Base-by-base conservation (phyloP, 805 yeast species). In the Vanderwaltozyma tropicalis region DNA sequence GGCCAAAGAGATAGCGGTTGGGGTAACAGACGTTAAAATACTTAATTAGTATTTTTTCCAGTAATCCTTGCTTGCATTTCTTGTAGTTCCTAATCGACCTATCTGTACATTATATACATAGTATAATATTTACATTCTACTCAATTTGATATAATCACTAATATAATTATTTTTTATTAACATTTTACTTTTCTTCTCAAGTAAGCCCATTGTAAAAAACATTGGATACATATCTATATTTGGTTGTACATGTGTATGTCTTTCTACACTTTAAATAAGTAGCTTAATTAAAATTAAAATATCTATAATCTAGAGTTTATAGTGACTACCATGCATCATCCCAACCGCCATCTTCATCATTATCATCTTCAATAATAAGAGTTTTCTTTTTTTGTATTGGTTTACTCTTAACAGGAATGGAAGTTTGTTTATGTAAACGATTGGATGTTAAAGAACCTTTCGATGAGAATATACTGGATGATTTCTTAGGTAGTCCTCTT, bases 1-100 rank as follows among this genome's bases (percentile, higher is more conserved):
- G 41, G 49, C 40, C 44, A 60, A 32, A 51, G 54, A 44, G 68
- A 67, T 31, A 46, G 62, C 48, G 67, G 66, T 49, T 46, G 57
- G 48, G 55, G 51, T 58, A 55, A 50, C 44, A 41, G 44, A 37
- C 32, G 34, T 30, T 37, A 32, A 11, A 24, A 24, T 21, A 10
- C 24, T 21, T 7, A 21, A 21, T 21, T 21, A 21, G 24, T 10
- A 7, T 21, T n/a, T n/a, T n/a, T n/a, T n/a, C n/a, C n/a, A n/a
- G n/a, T n/a, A n/a, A n/a, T n/a, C n/a, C n/a, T n/a, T n/a, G n/a
- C n/a, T n/a, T n/a, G n/a, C n/a, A n/a, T n/a, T n/a, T n/a, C n/a
- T n/a, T n/a, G n/a, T n/a, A n/a, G n/a, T n/a, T n/a, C n/a, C n/a
- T n/a, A n/a, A n/a, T n/a, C n/a, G n/a, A n/a, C n/a, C n/a, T n/a